Percentiles rank a stretch among this genome's conserved stretches.
Evolutionary conservation across 2,329 filamentous ascomycete genomes (phyloP).

Genomic region (Corinectria fuckeliana): DNA sequence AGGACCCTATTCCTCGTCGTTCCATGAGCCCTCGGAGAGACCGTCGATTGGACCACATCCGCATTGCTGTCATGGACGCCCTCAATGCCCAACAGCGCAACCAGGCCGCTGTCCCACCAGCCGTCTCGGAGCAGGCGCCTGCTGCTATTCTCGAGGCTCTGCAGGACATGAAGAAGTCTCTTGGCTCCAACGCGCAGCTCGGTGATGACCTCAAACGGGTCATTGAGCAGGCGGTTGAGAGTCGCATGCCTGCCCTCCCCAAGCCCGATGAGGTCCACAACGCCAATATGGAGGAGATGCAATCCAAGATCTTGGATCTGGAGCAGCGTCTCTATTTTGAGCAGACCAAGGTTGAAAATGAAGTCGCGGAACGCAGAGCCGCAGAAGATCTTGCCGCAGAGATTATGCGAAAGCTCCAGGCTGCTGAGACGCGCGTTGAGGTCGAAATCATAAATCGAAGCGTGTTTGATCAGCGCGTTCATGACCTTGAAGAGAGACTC

Average conservation of each 20-base stretch:
- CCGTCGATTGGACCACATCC: constrained; percentile 83
- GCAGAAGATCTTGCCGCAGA: constrained; percentile 62
- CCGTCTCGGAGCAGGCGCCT: constrained; percentile 21
- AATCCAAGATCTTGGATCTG: constrained; percentile 64
- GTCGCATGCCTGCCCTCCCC: constrained; percentile 59
- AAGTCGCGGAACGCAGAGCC: constrained; percentile 54
- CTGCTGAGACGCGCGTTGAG: constrained; percentile 64
- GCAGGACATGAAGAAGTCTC: constrained; percentile 64
- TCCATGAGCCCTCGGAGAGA: constrained; percentile 81
- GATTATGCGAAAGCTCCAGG: constrained; percentile 60
- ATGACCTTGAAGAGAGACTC: constrained; percentile 73
- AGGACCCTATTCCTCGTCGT: constrained; percentile 69
- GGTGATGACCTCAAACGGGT: constrained; percentile 65
- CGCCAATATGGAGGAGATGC: constrained; percentile 63
- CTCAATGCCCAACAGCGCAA: constrained; percentile 63
- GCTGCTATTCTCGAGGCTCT: constrained; percentile 71
- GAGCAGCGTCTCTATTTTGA: constrained; percentile 62
- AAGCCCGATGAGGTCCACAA: constrained; percentile 59
- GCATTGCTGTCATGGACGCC: constrained; percentile 74
- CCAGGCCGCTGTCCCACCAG: constrained; percentile 41
- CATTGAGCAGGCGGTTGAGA: constrained; percentile 68
- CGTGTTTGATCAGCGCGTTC: constrained; percentile 65
- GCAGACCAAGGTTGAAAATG: constrained; percentile 56
- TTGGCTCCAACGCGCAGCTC: constrained; percentile 33
- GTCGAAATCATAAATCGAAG: constrained; percentile 67